Conservation (phyloP, 345 rosid genomes). For the Brassica incana region DNA sequence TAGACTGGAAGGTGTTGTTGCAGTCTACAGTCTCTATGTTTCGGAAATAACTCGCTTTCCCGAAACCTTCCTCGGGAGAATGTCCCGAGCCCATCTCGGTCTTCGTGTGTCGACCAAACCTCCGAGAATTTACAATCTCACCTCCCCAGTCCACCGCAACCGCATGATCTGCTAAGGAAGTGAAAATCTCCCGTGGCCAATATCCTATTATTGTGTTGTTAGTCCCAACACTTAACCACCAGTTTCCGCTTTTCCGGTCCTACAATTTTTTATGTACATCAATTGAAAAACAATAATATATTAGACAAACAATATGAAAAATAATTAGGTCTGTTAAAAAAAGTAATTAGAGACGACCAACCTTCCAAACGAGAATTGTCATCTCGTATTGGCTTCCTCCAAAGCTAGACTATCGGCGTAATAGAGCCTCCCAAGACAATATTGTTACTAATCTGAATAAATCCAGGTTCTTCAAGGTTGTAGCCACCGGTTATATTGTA, state of each 20-base stretch:
- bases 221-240: not conserved
- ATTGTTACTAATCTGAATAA: not conserved
- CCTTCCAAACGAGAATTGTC: not conserved
- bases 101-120: not conserved
- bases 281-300: not conserved
- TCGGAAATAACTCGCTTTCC: slow-evolving; percentile 5
- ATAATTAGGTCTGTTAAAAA: too few species aligned
- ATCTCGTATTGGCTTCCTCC: not conserved
- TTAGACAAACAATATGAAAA: not conserved
- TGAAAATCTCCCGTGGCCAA: not conserved
- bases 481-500: not conserved
- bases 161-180: not conserved
- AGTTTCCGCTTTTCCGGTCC: not conserved
- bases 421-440: not conserved
- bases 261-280: not conserved
- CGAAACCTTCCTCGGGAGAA: not conserved
- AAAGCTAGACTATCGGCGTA: not conserved
- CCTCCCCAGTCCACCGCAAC: not conserved
- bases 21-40: not conserved
- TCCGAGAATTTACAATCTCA: not conserved
- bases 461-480: not conserved
- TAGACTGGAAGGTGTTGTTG: not conserved
- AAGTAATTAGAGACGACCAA: not conserved
- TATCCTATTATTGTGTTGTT: not conserved
- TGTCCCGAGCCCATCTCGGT: slow-evolving; percentile 6